phyloP scores from a whole-genome alignment of 176 grass and related monocot genomes.

The Hordeum marinum region DNA sequence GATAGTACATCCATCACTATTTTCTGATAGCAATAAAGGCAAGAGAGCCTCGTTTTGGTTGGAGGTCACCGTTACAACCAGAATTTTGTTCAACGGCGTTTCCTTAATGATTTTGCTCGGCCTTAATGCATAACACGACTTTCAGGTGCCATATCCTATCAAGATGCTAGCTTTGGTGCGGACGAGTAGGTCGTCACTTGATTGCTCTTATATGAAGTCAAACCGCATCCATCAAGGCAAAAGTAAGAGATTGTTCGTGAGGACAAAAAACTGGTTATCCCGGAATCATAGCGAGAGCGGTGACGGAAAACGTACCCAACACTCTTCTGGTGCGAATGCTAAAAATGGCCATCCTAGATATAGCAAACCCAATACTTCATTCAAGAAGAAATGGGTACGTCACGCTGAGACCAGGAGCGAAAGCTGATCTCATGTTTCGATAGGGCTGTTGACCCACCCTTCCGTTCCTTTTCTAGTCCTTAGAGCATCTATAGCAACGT shows the following conservation, averaged over 20 bases:
- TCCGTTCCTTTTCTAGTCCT: no score
- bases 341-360: neutral
- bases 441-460: no score
- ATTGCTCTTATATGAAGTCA: neutral
- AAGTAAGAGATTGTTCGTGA: neutral
- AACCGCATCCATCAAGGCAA: neutral
- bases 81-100: neutral
- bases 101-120: neutral
- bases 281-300: neutral
- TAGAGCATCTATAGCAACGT: no score
- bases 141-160: neutral
- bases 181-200: neutral
- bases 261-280: neutral
- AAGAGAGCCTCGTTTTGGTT: neutral
- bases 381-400: no score
- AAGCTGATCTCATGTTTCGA: no score
- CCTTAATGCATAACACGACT: neutral
- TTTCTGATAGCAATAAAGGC: neutral
- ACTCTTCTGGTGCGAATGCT: neutral
- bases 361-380: neutral
- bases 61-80: neutral
- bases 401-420: no score
- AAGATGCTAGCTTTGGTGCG: neutral
- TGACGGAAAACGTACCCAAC: neutral
- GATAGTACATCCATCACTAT: neutral